Base-by-base conservation (phyloP, 306 rosid genomes). In the Pterocarpus macrocarpus region DNA sequence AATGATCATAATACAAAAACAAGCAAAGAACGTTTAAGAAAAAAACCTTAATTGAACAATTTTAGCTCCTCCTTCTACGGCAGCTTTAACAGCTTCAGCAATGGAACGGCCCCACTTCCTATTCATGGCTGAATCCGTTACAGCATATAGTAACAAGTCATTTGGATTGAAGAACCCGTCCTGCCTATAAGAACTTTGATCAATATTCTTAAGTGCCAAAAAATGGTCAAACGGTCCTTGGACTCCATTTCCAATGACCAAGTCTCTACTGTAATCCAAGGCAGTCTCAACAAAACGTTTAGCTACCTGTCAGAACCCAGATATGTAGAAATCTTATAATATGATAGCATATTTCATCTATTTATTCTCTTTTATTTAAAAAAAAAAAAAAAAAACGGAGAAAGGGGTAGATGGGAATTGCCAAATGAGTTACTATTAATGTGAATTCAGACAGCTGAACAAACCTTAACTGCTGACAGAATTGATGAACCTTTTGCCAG, bases 191-290 rank as follows among this genome's bases (percentile, higher is more conserved):
- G 92, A 80, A 64, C 62, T 82, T 49, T 62, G 89, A 75, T 12
- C 53, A 33, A 59, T 64, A 81, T 78, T 84, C 83, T 91, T 91
- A 22, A 93, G 93, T 45, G 77, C 80, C 56, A 88, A 81, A 83
- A 91, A 86, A 77, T 90, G 97, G 85, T 95, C 99, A 36, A 95
- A 90, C 22, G 97, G 99, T 63, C 97, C 97, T 82, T 93, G 98
- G 75, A 83, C 82, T 84, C 99, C 99, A 67, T 85, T 89, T 84
- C 99, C 99, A 68, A 95, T 89, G 82, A 58, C 78, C 30, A 95
- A 80, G 61, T 91, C 98, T 86, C 76, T 89, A 88, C 98, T 91
- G 85, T 90, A 91, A 61, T 57, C 87, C 90, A 95, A 90, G 85
- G 94, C 95, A 64, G 83, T 45, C 69, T 83, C 90, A 16, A 95